phyloP scores from a whole-genome alignment of 2,329 filamentous ascomycete species.

The Akanthomyces muscarius region DNA sequence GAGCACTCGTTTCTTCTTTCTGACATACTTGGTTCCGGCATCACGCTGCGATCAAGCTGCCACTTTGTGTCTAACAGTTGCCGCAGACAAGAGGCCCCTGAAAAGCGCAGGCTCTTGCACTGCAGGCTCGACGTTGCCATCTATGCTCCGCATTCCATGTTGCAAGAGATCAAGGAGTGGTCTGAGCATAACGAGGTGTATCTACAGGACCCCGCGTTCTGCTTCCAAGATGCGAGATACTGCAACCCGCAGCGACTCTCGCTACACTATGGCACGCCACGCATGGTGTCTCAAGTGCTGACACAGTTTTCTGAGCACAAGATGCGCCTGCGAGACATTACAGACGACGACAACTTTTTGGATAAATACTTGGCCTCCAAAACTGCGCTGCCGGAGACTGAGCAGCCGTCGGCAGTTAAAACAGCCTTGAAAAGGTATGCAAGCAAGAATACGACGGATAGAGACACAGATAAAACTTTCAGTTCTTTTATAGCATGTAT shows the following conservation, averaged over 20 bases:
- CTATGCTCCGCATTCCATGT: slow-evolving; percentile 28
- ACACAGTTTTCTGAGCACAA: neutral
- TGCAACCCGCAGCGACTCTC: slow-evolving; percentile 36
- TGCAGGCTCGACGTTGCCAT: slow-evolving; percentile 25
- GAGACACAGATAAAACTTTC: no score
- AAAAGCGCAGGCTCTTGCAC: neutral
- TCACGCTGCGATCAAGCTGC: neutral
- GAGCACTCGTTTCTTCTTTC: neutral
- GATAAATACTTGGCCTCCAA: slow-evolving; percentile 25
- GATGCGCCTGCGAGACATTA: slow-evolving; percentile 14
- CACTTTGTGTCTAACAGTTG: neutral
- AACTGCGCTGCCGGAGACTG: slow-evolving; percentile 26
- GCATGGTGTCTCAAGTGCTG: neutral
- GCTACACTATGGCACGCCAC: neutral
- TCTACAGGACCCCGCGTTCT: slow-evolving; percentile 32
- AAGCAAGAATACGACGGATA: no score
- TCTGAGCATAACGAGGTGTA: slow-evolving; percentile 31
- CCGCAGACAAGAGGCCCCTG: neutral
- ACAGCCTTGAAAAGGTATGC: slow-evolving; percentile 25
- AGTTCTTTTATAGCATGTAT: no score
- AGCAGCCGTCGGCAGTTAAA: slow-evolving; percentile 25
- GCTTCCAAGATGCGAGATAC: slow-evolving; percentile 28
- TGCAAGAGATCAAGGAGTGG: slow-evolving; percentile 28
- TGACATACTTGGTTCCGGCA: neutral
- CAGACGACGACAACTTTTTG: slow-evolving; percentile 22